A percentile compares a stretch with the other conserved stretches of the same genome.
Evolutionary conservation across 176 grass and related monocot genomes (phyloP).

Genomic region (Cenchrus purpureus): DNA sequence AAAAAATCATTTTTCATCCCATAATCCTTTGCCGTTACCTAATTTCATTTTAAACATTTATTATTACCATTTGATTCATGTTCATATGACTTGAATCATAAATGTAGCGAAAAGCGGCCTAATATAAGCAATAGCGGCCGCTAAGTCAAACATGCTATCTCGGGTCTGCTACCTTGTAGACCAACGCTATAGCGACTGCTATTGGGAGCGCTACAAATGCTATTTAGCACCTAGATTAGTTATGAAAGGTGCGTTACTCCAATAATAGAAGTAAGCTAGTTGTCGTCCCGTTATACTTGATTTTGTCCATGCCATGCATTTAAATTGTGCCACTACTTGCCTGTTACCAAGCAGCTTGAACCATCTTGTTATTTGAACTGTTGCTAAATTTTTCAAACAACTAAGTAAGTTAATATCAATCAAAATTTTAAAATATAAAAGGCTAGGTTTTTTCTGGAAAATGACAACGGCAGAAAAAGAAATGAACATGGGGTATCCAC

Average conservation of each 20-base stretch:
- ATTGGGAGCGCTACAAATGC: too few relatives aligned
- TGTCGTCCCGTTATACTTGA: background rate
- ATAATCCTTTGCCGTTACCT: too few relatives aligned
- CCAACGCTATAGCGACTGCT: too few relatives aligned
- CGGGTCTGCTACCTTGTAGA: too few relatives aligned
- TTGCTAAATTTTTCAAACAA: background rate
- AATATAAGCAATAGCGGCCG: too few relatives aligned
- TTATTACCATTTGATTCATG: too few relatives aligned
- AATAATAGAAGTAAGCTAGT: background rate
- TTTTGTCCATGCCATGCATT: background rate
- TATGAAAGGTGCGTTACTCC: background rate
- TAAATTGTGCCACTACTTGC: background rate
- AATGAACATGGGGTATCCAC: background rate
- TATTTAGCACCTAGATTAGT: background rate
- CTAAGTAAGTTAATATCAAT: background rate
- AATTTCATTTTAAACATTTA: too few relatives aligned
- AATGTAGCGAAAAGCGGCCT: too few relatives aligned
- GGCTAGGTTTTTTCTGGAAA: background rate
- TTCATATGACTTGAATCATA: too few relatives aligned
- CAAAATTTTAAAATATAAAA: too few relatives aligned
- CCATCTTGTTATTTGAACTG: background rate
- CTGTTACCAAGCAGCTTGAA: background rate
- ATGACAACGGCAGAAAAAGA: background rate
- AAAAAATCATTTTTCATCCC: too few relatives aligned
- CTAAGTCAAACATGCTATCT: too few relatives aligned